A percentile compares a stretch with the other conserved stretches of the same genome.
Evolutionary conservation across 2,329 filamentous ascomycete genomes (phyloP).

Genomic region (Talaromyces verruculosus): DNA sequence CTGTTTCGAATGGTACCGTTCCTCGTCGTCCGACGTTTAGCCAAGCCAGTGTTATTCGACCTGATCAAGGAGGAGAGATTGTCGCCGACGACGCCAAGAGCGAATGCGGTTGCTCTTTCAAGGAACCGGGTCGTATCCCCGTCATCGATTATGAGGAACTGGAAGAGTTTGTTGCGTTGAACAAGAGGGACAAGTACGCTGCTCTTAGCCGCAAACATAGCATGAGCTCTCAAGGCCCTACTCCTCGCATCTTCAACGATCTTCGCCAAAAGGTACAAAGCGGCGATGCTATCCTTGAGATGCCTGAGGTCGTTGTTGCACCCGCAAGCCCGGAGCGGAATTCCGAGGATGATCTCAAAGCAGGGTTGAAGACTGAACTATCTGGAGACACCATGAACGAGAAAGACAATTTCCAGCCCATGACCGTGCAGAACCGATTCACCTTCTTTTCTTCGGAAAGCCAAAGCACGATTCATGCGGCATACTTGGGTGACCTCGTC

Average conservation of each 20-base stretch:
- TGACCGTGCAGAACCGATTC: slow-evolving; percentile 73
- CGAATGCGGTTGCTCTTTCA: slow-evolving; percentile 81
- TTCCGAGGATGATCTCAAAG: slow-evolving; percentile 31
- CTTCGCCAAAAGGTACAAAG: slow-evolving; percentile 51
- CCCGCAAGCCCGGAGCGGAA: slow-evolving; percentile 30
- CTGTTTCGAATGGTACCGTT: slow-evolving; percentile 68
- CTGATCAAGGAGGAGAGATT: slow-evolving; percentile 37
- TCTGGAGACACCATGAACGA: slow-evolving; percentile 28
- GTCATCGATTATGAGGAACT: slow-evolving; percentile 90
- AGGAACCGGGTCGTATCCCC: slow-evolving; percentile 74
- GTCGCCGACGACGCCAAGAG: slow-evolving; percentile 52
- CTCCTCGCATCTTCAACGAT: slow-evolving; percentile 61
- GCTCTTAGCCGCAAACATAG: slow-evolving; percentile 42
- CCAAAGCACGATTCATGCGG: slow-evolving; percentile 88
- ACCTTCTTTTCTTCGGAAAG: slow-evolving; percentile 96
- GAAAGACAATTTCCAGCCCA: slow-evolving; percentile 42
- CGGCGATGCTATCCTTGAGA: slow-evolving; percentile 28
- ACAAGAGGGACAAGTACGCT: slow-evolving; percentile 49
- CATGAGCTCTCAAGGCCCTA: slow-evolving; percentile 52
- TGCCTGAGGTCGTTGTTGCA: slow-evolving; percentile 39
- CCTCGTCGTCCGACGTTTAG: slow-evolving; percentile 61
- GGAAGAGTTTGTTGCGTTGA: slow-evolving; percentile 80
- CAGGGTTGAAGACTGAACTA: slow-evolving; percentile 23
- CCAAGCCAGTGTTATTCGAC: slow-evolving; percentile 59
- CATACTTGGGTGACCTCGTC: slow-evolving; percentile 82